These are phyloP conservation scores for Quercus lobata DNA, from an alignment of 331 rosid species.

Conservation along the genomic window DNA sequence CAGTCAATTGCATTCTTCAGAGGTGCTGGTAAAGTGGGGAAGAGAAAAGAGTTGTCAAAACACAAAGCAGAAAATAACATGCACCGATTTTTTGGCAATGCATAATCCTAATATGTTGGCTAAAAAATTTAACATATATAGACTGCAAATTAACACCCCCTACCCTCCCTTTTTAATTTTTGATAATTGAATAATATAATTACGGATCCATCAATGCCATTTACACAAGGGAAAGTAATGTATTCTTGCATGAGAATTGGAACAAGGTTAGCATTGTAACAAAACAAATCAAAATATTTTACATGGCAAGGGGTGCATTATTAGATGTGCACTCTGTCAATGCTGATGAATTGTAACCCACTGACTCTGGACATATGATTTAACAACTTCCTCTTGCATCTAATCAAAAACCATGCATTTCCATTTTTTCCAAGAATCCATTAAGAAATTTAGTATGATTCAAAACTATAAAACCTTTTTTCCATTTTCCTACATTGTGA, in stretches of 20 bases:
- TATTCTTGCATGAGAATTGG: too few relatives aligned
- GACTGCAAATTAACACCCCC: not conserved
- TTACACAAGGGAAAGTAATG: too few relatives aligned
- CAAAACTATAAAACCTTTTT: not conserved
- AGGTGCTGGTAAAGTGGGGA: conserved; percentile 33
- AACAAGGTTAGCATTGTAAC: too few relatives aligned
- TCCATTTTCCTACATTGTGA: not conserved
- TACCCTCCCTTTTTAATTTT: not conserved
- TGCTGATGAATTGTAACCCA: not conserved
- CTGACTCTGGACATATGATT: not conserved
- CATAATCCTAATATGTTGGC: not conserved
- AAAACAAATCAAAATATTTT: too few relatives aligned
- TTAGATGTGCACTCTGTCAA: not conserved
- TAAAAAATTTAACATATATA: not conserved
- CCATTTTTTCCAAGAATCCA: not conserved
- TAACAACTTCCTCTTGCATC: not conserved
- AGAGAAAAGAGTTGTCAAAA: not conserved
- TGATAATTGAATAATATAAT: not conserved
- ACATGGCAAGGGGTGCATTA: too few relatives aligned
- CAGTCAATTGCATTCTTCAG: conserved; percentile 80
- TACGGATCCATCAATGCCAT: not conserved
- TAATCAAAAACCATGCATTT: not conserved
- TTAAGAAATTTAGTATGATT: not conserved
- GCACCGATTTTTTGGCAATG: not conserved
- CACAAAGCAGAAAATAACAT: not conserved